Percentiles rank a stretch among this genome's conserved stretches.
phyloP scores from a whole-genome alignment of 73 alveolate genomes.

The Stentor roeselii region DNA sequence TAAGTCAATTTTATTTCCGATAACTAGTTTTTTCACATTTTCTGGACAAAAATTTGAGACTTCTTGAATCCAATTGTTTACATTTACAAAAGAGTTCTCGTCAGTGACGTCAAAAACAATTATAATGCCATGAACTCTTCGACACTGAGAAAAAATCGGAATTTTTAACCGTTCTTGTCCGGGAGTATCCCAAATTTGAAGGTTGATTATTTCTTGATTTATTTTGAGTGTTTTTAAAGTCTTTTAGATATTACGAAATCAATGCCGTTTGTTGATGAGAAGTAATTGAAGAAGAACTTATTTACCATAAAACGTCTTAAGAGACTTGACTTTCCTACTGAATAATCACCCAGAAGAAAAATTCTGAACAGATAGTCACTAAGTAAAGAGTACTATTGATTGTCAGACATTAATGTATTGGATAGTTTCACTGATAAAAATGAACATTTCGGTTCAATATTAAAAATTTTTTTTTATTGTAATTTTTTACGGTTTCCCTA shows the following conservation, averaged over 20 bases:
- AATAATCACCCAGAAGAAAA: conserved; percentile 77
- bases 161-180: conserved; percentile 11
- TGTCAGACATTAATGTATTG: no score
- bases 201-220: background rate
- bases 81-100: background rate
- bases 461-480: no score
- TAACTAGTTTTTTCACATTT: background rate
- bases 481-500: no score
- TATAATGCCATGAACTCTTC: background rate
- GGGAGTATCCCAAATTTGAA: conserved; percentile 8
- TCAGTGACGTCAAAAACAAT: background rate
- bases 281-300: conserved; percentile 54
- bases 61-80: background rate
- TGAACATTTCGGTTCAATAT: no score
- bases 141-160: background rate
- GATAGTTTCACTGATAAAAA: no score
- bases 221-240: background rate
- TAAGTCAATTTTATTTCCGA: background rate
- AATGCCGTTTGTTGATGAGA: conserved; percentile 81
- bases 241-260: conserved; percentile 52
- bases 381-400: no score
- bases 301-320: conserved; percentile 71
- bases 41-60: background rate
- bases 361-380: conserved; percentile 42
- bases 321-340: conserved; percentile 84